A percentile compares a stretch with the other conserved stretches of the same genome.
These are phyloP conservation scores for Tulasnella sp. DNA, from an alignment of 768 basidiomycete genomes.

Conservation along the genomic window DNA sequence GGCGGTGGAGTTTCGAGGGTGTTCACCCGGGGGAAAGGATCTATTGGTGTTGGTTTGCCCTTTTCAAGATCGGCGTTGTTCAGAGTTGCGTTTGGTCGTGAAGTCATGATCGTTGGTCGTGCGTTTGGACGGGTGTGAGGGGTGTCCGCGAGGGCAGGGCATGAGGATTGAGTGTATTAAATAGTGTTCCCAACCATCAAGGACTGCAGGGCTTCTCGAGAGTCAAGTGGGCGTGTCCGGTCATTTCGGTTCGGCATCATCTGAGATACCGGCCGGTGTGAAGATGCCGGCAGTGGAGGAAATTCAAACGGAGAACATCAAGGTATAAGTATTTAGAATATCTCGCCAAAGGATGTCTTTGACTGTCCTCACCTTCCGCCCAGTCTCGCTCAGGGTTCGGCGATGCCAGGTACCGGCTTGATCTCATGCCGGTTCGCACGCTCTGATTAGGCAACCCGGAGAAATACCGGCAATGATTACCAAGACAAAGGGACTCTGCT, in stretches of 20 bases:
- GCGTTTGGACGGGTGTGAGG: not conserved
- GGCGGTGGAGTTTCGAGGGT: not conserved
- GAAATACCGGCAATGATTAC: not conserved
- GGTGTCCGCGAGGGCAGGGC: not conserved
- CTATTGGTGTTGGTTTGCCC: not conserved
- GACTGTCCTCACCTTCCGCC: not conserved
- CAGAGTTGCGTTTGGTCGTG: not conserved
- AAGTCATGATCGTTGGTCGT: not conserved
- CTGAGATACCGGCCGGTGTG: not conserved
- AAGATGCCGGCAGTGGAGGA: not conserved
- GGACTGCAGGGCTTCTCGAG: not conserved
- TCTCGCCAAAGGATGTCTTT: not conserved
- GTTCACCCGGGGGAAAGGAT: not conserved
- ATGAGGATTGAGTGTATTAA: not conserved
- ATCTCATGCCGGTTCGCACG: not conserved
- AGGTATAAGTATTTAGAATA: not conserved
- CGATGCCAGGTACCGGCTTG: not conserved
- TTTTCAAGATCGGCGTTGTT: not conserved
- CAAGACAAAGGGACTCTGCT: not conserved
- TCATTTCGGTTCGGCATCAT: not conserved
- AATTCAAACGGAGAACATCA: not conserved
- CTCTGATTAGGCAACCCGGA: not conserved
- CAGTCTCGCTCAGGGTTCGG: not conserved
- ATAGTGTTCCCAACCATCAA: not conserved
- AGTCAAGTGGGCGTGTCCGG: not conserved